Conservation (phyloP, 805 yeast genomes). For the Schizosaccharomyces lindneri region DNA sequence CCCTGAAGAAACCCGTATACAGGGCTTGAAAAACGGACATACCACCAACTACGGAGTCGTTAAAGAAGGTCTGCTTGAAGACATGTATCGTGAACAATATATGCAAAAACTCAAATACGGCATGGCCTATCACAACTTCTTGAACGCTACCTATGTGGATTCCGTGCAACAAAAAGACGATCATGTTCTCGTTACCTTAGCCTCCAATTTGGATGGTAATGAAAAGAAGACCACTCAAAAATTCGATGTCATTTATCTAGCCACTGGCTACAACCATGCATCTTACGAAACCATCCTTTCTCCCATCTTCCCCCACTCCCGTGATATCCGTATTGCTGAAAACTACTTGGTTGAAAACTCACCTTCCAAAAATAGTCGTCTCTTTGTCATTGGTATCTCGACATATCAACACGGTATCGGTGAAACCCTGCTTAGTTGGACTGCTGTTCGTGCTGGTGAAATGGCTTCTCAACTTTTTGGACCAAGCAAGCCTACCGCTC, state of each 20-base stretch:
- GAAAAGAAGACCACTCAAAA: neutral
- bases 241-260: neutral
- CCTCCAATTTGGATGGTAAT: neutral
- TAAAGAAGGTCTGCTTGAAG: slow-evolving; percentile 8
- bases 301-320: neutral
- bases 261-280: slow-evolving; percentile 1
- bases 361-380: neutral
- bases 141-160: neutral
- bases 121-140: neutral
- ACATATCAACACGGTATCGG: neutral
- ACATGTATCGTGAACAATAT: slow-evolving; percentile 7
- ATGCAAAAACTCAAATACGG: slow-evolving; percentile 4
- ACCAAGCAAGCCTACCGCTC: neutral
- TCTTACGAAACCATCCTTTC: neutral
- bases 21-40: slow-evolving; percentile 4
- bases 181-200: neutral
- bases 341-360: neutral
- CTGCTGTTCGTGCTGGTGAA: neutral
- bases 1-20: slow-evolving; percentile 1
- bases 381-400: neutral
- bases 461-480: neutral
- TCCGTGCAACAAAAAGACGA: neutral
- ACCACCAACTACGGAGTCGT: slow-evolving; percentile 12
- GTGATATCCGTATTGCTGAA: neutral
- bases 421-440: slow-evolving; percentile 1